Conservation (phyloP, 2,329 filamentous ascomycete species). For the Aspergillus pseudoglaucus region DNA sequence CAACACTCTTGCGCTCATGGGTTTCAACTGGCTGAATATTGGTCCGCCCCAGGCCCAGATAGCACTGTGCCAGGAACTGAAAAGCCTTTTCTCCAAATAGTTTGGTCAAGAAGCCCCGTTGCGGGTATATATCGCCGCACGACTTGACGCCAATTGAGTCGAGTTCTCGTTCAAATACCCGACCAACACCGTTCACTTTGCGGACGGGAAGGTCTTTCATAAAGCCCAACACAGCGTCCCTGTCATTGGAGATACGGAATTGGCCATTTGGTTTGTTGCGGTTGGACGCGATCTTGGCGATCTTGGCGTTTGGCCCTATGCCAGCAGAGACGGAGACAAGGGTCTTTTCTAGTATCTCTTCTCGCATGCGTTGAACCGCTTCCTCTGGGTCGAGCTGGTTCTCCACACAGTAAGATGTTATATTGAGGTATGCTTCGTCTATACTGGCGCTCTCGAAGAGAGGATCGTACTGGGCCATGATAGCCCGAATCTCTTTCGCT, state of each 20-base stretch:
- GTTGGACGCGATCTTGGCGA: slow-evolving; percentile 94
- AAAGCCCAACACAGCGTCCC: slow-evolving; percentile 71
- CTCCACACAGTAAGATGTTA: slow-evolving; percentile 74
- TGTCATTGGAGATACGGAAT: slow-evolving; percentile 66
- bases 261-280: slow-evolving; percentile 96
- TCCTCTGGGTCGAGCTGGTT: slow-evolving; percentile 64
- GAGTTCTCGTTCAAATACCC: slow-evolving; percentile 87
- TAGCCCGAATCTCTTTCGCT: slow-evolving; percentile 74
- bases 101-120: slow-evolving; percentile 65
- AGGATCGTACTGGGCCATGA: slow-evolving; percentile 81
- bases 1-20: slow-evolving; percentile 86
- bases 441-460: slow-evolving; percentile 90
- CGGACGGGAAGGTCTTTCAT: slow-evolving; percentile 77
- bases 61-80: slow-evolving; percentile 75
- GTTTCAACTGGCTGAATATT: slow-evolving; percentile 79
- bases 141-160: slow-evolving; percentile 80
- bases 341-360: slow-evolving; percentile 67
- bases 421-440: slow-evolving; percentile 93
- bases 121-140: slow-evolving; percentile 76
- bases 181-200: slow-evolving; percentile 91
- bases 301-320: slow-evolving; percentile 84
- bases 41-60: slow-evolving; percentile 81
- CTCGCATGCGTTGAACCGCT: slow-evolving; percentile 69
- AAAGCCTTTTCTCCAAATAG: slow-evolving; percentile 91
- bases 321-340: slow-evolving; percentile 88